A percentile compares a stretch with the other conserved stretches of the same genome.
Conservation (phyloP, 1,284 basidiomycete species). For the Cryptococcus floricola region DNA sequence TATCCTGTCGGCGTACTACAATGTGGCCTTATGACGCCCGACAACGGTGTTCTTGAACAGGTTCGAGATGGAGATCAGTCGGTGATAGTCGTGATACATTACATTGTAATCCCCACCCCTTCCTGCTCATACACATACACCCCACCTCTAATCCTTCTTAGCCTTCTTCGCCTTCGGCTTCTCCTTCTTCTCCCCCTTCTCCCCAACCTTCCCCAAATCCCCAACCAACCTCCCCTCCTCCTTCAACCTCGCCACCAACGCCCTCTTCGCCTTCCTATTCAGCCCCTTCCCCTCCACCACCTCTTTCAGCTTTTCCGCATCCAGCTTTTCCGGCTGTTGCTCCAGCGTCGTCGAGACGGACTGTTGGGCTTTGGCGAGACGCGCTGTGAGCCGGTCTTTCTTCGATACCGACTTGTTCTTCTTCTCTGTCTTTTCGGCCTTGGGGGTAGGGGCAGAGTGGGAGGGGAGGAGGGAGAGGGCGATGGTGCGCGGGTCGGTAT, state of each 20-base stretch:
- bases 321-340: conserved; percentile 4
- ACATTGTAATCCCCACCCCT: neutral
- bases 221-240: conserved; percentile 1
- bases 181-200: neutral
- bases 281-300: conserved; percentile 1
- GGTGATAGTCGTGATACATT: neutral
- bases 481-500: conserved; percentile 28
- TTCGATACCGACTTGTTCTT: conserved; percentile 1
- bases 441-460: neutral
- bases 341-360: neutral
- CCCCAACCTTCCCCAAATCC: neutral
- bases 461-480: conserved; percentile 26
- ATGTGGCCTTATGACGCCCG: too few species aligned
- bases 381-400: neutral
- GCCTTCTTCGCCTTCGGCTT: neutral
- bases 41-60: too few species aligned
- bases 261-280: conserved; percentile 19
- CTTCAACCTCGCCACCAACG: conserved; percentile 9
- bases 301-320: conserved; percentile 1
- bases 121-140: neutral
- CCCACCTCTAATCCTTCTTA: neutral
- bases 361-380: too few species aligned
- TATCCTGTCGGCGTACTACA: too few species aligned
- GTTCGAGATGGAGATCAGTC: neutral
- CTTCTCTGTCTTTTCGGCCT: neutral